Evolutionary conservation across 768 basidiomycete species (phyloP), one percentile per base, ranked within the genome.

Genomic region (Pholiota molesta): DNA sequence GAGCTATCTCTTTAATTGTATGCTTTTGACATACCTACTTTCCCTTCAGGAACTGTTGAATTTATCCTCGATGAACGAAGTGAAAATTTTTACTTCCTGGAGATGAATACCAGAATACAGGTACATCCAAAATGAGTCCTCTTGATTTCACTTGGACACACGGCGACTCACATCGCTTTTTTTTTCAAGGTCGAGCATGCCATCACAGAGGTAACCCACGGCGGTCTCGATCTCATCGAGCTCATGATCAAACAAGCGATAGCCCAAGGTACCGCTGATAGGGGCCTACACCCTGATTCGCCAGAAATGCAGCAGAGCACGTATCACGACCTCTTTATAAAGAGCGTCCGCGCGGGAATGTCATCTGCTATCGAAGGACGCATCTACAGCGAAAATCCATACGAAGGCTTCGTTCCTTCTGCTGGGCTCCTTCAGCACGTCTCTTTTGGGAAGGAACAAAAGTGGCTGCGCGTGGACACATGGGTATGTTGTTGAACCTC

Each of bases 41-140:
- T 11, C 5, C 13, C 16, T 49, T 37, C n/a, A 83, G 89, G 87
- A 3, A 90, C 88, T 0, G 81, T 90, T 16, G 90, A 91, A 67
- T 90, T 86, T 68, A 75, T 90, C 5, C 84, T 87, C 6, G 82
- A 87, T 63, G 79, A 86, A 47, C 58, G 73, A 0, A 83, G 82
- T 0, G 81, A 77, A 0, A 66, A 76, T 1, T 89, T 87, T 73
- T 89, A 79, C 74, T 91, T 90, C 62, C 77, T 91, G 13, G 89
- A 91, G 70, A 86, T 90, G 83, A 90, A 91, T 63, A 86, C 86
- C 0, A 79, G 88, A 9, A 81, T 89, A 49, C 86, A 88, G 68
- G 85, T 79, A 56, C 31, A 59, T 55, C 10, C 52, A 9, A 9
- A 9, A 3, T 31, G 9, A 31, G 6, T 31, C 10, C 19, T 10